Percentiles rank a stretch among this genome's conserved stretches.
phyloP scores from a whole-genome alignment of 2,329 filamentous ascomycete genomes.

The Pseudogymnoascus sp. region DNA sequence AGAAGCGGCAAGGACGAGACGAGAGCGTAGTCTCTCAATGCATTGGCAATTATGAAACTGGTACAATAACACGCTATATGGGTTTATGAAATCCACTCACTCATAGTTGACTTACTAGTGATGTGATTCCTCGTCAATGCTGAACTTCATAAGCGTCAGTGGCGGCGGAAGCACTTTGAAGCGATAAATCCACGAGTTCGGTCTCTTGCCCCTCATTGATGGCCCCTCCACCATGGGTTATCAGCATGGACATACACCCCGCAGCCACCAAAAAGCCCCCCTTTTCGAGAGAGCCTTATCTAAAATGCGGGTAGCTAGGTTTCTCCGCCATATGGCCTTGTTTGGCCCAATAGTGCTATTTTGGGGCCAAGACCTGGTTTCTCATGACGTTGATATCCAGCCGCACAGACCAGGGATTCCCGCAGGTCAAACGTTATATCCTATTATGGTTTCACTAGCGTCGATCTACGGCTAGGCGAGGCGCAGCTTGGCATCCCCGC shows the following conservation, averaged over 20 bases:
- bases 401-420: not conserved
- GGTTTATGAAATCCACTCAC: not conserved
- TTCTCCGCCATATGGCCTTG: not conserved
- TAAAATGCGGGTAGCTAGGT: not conserved
- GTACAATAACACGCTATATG: not conserved
- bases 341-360: not conserved
- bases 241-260: not conserved
- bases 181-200: not conserved
- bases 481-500: constrained; percentile 1
- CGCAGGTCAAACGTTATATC: not conserved
- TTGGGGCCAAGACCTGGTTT: not conserved
- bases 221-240: not conserved
- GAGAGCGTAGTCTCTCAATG: not conserved
- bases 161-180: not conserved
- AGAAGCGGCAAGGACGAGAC: not conserved
- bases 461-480: not conserved
- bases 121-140: not conserved
- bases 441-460: not conserved
- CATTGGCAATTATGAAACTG: not conserved
- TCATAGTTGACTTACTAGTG: not conserved
- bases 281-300: not conserved
- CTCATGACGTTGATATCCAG: not conserved
- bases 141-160: not conserved
- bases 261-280: not conserved
- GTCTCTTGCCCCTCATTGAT: not conserved